Evolutionary conservation across 2,329 filamentous ascomycete species (phyloP).

Genomic region (Penicillium sp.): DNA sequence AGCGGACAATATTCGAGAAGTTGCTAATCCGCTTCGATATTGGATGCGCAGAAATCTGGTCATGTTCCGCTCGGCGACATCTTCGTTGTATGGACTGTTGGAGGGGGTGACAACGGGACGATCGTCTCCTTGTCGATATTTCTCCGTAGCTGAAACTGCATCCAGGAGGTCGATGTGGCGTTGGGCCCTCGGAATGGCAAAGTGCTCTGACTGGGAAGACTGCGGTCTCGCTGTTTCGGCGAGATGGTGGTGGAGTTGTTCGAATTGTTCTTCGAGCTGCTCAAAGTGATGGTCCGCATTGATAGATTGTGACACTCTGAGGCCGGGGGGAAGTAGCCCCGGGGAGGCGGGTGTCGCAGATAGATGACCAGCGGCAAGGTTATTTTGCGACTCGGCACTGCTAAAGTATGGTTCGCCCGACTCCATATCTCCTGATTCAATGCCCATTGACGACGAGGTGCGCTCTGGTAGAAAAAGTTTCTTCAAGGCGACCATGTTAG

Average conservation of each 20-base stretch:
- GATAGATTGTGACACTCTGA: constrained; percentile 17
- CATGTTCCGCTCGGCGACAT: constrained; percentile 43
- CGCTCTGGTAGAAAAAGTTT: constrained; percentile 33
- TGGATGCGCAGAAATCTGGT: constrained; percentile 29
- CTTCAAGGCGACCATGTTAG: constrained; percentile 33
- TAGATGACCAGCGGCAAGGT: constrained; percentile 4
- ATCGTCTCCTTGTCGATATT: constrained; percentile 21
- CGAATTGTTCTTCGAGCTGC: constrained; percentile 39
- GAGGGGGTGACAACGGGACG: constrained; percentile 26
- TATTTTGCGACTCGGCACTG: constrained; percentile 7
- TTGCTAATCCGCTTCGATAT: constrained; percentile 23
- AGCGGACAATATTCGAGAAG: constrained; percentile 32
- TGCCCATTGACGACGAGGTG: constrained; percentile 10
- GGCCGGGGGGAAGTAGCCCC: constrained; percentile 10
- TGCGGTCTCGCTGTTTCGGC: constrained; percentile 20
- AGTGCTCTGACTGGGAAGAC: constrained; percentile 24
- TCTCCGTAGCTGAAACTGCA: constrained; percentile 35
- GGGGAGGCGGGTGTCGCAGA: constrained; percentile 6
- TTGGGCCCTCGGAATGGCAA: constrained; percentile 17
- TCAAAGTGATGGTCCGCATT: constrained; percentile 32
- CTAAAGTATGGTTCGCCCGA: constrained; percentile 8
- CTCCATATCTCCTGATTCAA: constrained; percentile 5
- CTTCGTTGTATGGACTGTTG: constrained; percentile 39
- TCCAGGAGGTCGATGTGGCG: constrained; percentile 41
- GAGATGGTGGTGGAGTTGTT: constrained; percentile 36